A percentile compares a stretch with the other conserved stretches of the same genome.
These are phyloP conservation scores for Trichosporon sp. DNA, from an alignment of 1,284 basidiomycete species.

Conservation along the genomic window DNA sequence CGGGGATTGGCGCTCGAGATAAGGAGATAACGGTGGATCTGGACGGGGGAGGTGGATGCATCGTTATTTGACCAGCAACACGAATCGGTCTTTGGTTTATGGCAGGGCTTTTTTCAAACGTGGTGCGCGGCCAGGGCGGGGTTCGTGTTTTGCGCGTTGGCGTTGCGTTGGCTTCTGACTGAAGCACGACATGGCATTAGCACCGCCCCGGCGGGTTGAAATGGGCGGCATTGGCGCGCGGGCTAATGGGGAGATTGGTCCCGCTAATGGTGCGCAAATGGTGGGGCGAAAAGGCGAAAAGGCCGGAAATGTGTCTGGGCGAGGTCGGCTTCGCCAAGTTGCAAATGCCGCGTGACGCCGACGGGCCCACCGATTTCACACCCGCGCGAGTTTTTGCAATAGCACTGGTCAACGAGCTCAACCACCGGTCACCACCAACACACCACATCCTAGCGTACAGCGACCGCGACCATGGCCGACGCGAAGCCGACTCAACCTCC, in stretches of 20 bases:
- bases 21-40: neutral
- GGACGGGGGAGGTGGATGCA: neutral
- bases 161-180: neutral
- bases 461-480: neutral
- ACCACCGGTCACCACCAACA: neutral
- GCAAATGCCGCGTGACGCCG: neutral
- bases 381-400: neutral
- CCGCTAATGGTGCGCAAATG: neutral
- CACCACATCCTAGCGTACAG: neutral
- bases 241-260: neutral
- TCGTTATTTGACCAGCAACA: neutral
- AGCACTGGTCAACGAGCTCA: neutral
- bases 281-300: neutral
- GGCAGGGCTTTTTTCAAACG: neutral
- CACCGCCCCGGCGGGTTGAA: neutral
- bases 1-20: neutral
- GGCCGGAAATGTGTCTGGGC: neutral
- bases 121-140: neutral
- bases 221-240: neutral
- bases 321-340: neutral
- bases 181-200: neutral
- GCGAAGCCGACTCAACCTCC: neutral
- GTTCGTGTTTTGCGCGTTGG: neutral
- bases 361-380: neutral
- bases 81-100: neutral